A percentile compares a stretch with the other conserved stretches of the same genome.
These are phyloP conservation scores for Rosellinia necatrix DNA, from an alignment of 2,329 filamentous ascomycete genomes.

Conservation along the genomic window DNA sequence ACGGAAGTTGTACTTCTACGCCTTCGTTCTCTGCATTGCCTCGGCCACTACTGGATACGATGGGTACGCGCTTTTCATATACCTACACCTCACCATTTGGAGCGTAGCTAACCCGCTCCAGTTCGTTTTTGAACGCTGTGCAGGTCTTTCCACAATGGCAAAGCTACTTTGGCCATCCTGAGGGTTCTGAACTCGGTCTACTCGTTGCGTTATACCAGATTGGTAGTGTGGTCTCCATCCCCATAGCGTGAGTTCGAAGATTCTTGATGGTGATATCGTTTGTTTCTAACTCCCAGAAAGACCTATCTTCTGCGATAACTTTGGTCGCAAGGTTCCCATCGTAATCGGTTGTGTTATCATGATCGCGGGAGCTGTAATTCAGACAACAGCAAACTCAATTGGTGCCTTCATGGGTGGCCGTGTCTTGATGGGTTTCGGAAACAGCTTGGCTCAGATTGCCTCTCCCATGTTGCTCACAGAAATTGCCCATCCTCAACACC, in stretches of 20 bases:
- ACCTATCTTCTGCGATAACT: slow-evolving; percentile 57
- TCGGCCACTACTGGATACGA: slow-evolving; percentile 63
- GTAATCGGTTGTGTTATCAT: slow-evolving; percentile 57
- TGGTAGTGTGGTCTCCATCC: slow-evolving; percentile 61
- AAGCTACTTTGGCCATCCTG: slow-evolving; percentile 52
- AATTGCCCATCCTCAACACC: slow-evolving; percentile 59
- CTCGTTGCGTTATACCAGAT: slow-evolving; percentile 64
- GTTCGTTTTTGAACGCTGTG: slow-evolving; percentile 51
- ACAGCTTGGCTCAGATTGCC: slow-evolving; percentile 55
- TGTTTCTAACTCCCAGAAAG: slow-evolving; percentile 34
- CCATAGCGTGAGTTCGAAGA: slow-evolving; percentile 52
- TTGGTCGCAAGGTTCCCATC: slow-evolving; percentile 53
- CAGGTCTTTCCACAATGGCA: slow-evolving; percentile 52
- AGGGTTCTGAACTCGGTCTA: slow-evolving; percentile 53
- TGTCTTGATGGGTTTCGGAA: slow-evolving; percentile 62
- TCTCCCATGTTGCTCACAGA: slow-evolving; percentile 58
- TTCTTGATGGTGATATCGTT: not conserved
- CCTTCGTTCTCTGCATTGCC: slow-evolving; percentile 55
- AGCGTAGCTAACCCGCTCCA: slow-evolving; percentile 28
- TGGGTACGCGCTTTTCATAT: slow-evolving; percentile 46
- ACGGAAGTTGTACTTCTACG: slow-evolving; percentile 59
- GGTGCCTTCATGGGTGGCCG: slow-evolving; percentile 58
- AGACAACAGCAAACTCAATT: slow-evolving; percentile 54
- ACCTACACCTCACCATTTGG: not conserved
- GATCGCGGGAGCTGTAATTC: slow-evolving; percentile 59